Evolutionary conservation across 305 asterid species (phyloP).

Genomic region (Solanum chacoense): DNA sequence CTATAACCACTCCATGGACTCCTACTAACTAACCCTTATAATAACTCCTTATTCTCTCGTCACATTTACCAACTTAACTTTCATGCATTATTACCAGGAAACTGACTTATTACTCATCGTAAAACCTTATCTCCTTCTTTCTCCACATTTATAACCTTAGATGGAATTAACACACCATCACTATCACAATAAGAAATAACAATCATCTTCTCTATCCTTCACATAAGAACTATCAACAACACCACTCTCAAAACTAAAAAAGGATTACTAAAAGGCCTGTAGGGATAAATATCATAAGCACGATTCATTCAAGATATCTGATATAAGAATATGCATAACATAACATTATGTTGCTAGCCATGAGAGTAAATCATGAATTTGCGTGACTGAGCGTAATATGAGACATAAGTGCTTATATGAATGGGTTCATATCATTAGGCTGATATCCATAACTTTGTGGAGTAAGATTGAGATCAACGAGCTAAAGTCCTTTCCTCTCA

Average conservation of each 20-base stretch:
- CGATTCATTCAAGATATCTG: not conserved
- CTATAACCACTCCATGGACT: not conserved
- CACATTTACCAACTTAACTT: no score
- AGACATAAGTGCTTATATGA: not conserved
- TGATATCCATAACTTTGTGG: not conserved
- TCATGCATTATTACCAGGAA: not conserved
- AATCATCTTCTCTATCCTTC: not conserved
- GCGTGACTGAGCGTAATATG: not conserved
- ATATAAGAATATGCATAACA: not conserved
- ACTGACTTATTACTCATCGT: not conserved
- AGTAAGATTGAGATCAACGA: not conserved
- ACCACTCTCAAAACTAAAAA: not conserved
- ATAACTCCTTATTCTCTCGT: not conserved
- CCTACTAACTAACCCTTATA: not conserved
- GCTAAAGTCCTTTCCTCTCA: not conserved
- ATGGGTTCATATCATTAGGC: not conserved
- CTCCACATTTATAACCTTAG: not conserved
- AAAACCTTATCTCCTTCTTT: not conserved
- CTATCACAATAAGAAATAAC: not conserved
- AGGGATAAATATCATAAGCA: not conserved
- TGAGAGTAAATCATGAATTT: no score
- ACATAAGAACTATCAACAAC: not conserved
- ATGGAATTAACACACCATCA: not conserved
- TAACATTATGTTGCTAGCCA: not conserved
- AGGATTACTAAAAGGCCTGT: not conserved